These are phyloP conservation scores for Globisporangium megalacanthum DNA, from an alignment of 352 stramenopile species.

Conservation along the genomic window DNA sequence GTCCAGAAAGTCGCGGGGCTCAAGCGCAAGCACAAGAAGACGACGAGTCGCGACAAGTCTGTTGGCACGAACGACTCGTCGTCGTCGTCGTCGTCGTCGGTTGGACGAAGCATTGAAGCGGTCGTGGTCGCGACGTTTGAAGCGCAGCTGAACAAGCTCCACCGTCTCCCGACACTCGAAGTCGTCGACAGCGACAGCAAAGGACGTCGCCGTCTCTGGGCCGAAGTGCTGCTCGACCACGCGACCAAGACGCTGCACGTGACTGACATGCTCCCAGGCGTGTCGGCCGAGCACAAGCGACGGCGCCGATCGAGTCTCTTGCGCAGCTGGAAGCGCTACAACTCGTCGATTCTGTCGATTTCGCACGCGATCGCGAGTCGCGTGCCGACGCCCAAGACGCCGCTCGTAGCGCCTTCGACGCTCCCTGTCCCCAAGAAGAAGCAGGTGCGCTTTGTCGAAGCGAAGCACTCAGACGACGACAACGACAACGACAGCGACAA, in stretches of 20 bases:
- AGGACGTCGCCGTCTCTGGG: slow-evolving; percentile 58
- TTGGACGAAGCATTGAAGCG: slow-evolving; percentile 1
- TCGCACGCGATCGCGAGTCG: slow-evolving; percentile 35
- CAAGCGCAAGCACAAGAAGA: slow-evolving; percentile 26
- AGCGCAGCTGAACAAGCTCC: slow-evolving; percentile 73
- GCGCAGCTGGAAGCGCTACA: slow-evolving; percentile 77
- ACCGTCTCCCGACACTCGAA: slow-evolving; percentile 75
- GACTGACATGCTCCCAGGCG: slow-evolving; percentile 73
- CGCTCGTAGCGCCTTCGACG: neutral
- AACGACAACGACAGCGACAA: slow-evolving; percentile 15
- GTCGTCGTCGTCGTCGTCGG: neutral
- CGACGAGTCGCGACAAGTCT: slow-evolving; percentile 4
- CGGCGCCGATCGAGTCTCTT: slow-evolving; percentile 61
- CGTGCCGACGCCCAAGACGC: slow-evolving; percentile 1
- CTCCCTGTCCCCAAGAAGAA: slow-evolving; percentile 35
- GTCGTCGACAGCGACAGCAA: slow-evolving; percentile 55
- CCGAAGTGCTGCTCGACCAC: slow-evolving; percentile 72
- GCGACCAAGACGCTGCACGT: slow-evolving; percentile 77
- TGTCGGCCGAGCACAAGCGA: slow-evolving; percentile 63
- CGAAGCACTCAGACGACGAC: neutral
- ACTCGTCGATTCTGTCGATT: slow-evolving; percentile 60
- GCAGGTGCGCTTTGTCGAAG: slow-evolving; percentile 48
- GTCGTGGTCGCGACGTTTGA: slow-evolving; percentile 68
- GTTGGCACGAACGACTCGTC: neutral
- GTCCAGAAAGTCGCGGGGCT: slow-evolving; percentile 58